phyloP scores from a whole-genome alignment of 2,329 filamentous ascomycete species.

The Fusarium verticillioides region DNA sequence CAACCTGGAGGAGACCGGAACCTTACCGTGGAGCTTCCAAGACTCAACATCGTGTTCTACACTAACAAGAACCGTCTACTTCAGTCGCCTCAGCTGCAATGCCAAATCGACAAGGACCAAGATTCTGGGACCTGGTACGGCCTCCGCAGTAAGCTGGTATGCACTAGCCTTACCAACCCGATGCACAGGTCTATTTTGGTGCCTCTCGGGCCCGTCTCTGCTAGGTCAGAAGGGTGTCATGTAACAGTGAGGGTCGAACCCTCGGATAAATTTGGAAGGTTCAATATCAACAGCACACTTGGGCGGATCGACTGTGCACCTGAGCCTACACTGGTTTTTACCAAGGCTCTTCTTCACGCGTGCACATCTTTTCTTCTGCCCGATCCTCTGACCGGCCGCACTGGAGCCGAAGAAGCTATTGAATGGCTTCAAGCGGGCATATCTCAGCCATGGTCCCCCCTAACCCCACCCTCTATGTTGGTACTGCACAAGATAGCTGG shows the following conservation, averaged over 20 bases:
- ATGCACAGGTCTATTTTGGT: slow-evolving; percentile 63
- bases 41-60: slow-evolving; percentile 63
- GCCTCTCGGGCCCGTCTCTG: slow-evolving; percentile 55
- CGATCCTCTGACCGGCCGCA: slow-evolving; percentile 67
- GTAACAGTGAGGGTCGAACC: slow-evolving; percentile 46
- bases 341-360: slow-evolving; percentile 69
- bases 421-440: slow-evolving; percentile 60
- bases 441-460: slow-evolving; percentile 60
- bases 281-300: slow-evolving; percentile 64
- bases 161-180: slow-evolving; percentile 58
- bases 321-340: slow-evolving; percentile 65
- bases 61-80: slow-evolving; percentile 59
- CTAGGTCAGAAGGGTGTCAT: slow-evolving; percentile 31
- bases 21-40: slow-evolving; percentile 61
- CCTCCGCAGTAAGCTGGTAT: slow-evolving; percentile 67
- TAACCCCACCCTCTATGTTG: slow-evolving; percentile 31
- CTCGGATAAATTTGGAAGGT: slow-evolving; percentile 57
- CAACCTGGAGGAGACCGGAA: slow-evolving; percentile 29
- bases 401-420: slow-evolving; percentile 70
- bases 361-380: slow-evolving; percentile 67
- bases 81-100: slow-evolving; percentile 59
- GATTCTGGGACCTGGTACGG: slow-evolving; percentile 71
- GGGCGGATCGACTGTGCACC: slow-evolving; percentile 66
- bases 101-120: slow-evolving; percentile 66
- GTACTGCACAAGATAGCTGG: slow-evolving; percentile 22